Evolutionary conservation across 257 asterid genomes (phyloP).

Genomic region (Fraxinus anomala): DNA sequence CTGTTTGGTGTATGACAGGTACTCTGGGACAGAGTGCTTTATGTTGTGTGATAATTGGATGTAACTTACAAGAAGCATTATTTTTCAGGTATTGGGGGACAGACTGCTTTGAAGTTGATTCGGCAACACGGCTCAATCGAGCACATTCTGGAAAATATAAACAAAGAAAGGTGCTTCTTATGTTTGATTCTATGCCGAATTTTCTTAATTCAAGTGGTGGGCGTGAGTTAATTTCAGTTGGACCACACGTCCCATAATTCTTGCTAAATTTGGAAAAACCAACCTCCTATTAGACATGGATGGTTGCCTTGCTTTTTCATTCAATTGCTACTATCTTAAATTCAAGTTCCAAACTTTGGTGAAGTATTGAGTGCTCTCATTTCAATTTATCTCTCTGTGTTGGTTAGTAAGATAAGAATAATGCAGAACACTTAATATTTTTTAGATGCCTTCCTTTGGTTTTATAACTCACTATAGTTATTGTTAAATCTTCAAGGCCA

Average conservation of each 20-base stretch:
- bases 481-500: neutral
- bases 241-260: neutral
- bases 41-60: neutral
- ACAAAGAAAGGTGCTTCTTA: slow-evolving; percentile 77
- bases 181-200: slow-evolving; percentile 16
- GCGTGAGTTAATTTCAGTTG: neutral
- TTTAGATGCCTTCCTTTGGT: neutral
- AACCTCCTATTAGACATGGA: neutral
- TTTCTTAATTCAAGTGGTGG: slow-evolving; percentile 3
- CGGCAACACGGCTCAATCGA: slow-evolving; percentile 94
- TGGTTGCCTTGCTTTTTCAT: neutral
- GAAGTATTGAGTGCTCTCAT: neutral
- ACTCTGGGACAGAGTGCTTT: neutral
- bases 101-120: slow-evolving; percentile 92
- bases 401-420: neutral
- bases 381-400: neutral
- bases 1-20: neutral
- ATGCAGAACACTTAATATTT: neutral
- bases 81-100: slow-evolving; percentile 85
- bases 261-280: neutral
- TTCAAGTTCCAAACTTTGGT: neutral
- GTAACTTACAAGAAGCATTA: neutral
- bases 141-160: slow-evolving; percentile 79
- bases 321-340: neutral
- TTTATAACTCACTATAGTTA: neutral